Conservation (phyloP, 768 basidiomycete species). For the Rhizopogon rudus region DNA sequence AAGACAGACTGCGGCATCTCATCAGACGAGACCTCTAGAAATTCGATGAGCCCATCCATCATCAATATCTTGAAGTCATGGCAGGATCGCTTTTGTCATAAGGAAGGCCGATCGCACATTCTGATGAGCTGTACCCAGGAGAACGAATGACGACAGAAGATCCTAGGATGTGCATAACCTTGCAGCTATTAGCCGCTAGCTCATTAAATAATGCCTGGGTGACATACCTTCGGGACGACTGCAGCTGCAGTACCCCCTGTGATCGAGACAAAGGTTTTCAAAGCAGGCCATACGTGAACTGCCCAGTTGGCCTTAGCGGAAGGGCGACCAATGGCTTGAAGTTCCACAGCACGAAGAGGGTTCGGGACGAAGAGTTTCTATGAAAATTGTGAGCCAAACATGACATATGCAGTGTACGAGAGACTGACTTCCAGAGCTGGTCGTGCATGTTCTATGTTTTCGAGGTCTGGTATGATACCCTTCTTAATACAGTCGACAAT, state of each 20-base stretch:
- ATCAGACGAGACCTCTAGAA: background rate
- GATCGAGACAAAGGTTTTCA: background rate
- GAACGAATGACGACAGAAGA: background rate
- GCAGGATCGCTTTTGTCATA: slow-evolving; percentile 3
- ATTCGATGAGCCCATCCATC: slow-evolving; percentile 8
- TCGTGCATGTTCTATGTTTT: slow-evolving; percentile 1
- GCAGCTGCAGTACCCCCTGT: slow-evolving; percentile 1
- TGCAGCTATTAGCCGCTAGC: background rate
- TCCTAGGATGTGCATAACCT: slow-evolving; percentile 1
- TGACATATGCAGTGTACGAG: too few relatives aligned
- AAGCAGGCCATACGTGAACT: background rate
- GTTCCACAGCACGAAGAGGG: slow-evolving; percentile 6
- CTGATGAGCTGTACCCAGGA: background rate
- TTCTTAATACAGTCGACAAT: slow-evolving; percentile 7
- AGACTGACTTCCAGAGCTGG: slow-evolving; percentile 1
- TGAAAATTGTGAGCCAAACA: background rate
- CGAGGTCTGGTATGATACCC: slow-evolving; percentile 2
- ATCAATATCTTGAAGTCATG: slow-evolving; percentile 3
- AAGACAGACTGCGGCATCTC: background rate
- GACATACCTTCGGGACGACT: slow-evolving; percentile 1
- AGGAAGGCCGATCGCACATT: background rate
- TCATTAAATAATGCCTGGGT: too few relatives aligned
- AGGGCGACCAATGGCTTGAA: slow-evolving; percentile 3
- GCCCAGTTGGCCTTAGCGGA: background rate
- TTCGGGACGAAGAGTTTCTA: background rate